Evolutionary conservation across 1,284 basidiomycete species (phyloP).

Genomic region (Inonotus obliquus): DNA sequence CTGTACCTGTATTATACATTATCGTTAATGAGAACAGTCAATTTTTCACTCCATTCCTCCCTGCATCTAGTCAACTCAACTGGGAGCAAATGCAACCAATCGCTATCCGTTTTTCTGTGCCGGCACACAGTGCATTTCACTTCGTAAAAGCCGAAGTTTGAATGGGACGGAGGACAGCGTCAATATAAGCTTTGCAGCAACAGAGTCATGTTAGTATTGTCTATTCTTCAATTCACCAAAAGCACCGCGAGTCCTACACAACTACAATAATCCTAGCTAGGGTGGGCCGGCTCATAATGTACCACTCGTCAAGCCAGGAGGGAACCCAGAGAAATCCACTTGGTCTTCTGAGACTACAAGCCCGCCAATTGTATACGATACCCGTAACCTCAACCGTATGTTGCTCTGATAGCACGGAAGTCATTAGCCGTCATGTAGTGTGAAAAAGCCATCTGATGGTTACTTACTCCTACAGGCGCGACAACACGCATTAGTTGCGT

Average conservation of each 20-base stretch:
- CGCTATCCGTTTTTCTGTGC: too few relatives aligned
- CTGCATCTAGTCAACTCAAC: too few relatives aligned
- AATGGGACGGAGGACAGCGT: too few relatives aligned
- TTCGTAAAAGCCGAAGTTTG: too few relatives aligned
- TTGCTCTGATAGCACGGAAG: slow-evolving; percentile 50
- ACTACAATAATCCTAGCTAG: too few relatives aligned
- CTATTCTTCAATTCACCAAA: neutral
- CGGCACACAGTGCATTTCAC: too few relatives aligned
- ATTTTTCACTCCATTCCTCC: too few relatives aligned
- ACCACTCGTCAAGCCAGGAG: slow-evolving; percentile 65
- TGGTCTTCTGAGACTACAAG: slow-evolving; percentile 78
- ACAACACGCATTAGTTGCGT: slow-evolving; percentile 95
- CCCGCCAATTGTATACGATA: slow-evolving; percentile 71
- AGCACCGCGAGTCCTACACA: neutral
- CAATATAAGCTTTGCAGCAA: too few relatives aligned
- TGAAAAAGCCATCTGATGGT: neutral
- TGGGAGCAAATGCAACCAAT: too few relatives aligned
- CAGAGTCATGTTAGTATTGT: neutral
- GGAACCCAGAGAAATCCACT: slow-evolving; percentile 92
- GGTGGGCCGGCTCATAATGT: slow-evolving; percentile 21
- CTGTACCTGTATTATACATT: neutral
- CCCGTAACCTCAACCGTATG: slow-evolving; percentile 81
- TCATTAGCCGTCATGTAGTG: neutral
- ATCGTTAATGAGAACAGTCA: neutral
- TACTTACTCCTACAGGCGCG: slow-evolving; percentile 80